Base-by-base conservation (phyloP, 345 rosid genomes). In the Microthlaspi erraticum region DNA sequence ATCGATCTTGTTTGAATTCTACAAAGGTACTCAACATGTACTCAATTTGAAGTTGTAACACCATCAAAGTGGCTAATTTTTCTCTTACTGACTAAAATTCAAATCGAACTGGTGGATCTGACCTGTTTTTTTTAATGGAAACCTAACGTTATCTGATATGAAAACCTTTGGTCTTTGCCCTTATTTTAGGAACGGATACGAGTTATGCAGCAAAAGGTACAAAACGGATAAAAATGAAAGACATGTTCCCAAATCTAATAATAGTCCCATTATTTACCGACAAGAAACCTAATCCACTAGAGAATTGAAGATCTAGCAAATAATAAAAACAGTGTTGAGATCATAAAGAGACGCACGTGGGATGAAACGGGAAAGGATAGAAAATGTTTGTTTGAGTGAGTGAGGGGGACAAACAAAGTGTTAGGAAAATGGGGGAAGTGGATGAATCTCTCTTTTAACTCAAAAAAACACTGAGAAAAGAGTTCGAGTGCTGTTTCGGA, bases 291-390 rank as follows among this genome's bases (percentile, higher is more conserved):
- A 64, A 65, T 64, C 66, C 53, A 57, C 45, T 18, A 29, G 33
- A 12, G 13, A 71, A 32, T 61, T 43, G 36, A 50, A 71, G 75
- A 61, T 71, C 45, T 61, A 60, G 44, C 16, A 71, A 36, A 14
- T 4, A 44, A 18, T 4, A 55, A 18, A 33, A 44, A 3, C 4
- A 46, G 64, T 13, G 17, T 11, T 52, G 29, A 71, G 75, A 63
- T 42, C n/a, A 14, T 54, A 63, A 72, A 54, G 70, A 26, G 31
- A 23, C 41, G 64, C 70, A 72, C 76, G 76, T 72, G 70, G 76
- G 57, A 63, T 10, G 66, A 16, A 8, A 26, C 11, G 66, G 39
- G 39, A 16, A 48, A 48, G 41, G 70, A 63, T 54, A 53, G 49
- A 45, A 72, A 54, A 32, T 54, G 70, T 55, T 54, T 64, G 64